A percentile compares a stretch with the other conserved stretches of the same genome.
Evolutionary conservation across 257 asterid genomes (phyloP).

Genomic region (Cynanchum wilfordii): DNA sequence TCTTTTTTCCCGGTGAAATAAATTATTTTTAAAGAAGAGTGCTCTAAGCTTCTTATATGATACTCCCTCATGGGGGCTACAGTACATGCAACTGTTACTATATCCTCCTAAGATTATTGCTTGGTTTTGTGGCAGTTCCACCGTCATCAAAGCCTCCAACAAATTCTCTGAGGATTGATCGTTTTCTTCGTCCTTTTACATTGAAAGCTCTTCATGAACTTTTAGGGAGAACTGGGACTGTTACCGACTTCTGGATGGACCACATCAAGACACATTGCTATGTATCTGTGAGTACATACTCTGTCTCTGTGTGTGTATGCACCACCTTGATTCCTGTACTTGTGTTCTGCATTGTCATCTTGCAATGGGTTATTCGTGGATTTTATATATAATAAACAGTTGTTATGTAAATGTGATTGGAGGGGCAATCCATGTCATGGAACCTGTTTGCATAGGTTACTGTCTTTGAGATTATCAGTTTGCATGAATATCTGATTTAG

Average conservation of each 20-base stretch:
- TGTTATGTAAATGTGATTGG: background rate
- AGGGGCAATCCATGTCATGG: background rate
- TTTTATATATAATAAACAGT: background rate
- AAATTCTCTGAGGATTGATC: conserved; percentile 71
- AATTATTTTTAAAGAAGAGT: background rate
- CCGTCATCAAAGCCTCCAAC: conserved; percentile 60
- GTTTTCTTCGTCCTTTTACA: conserved; percentile 84
- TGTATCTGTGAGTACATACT: conserved; percentile 54
- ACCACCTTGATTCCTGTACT: background rate
- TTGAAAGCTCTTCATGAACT: conserved; percentile 80
- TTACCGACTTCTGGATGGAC: conserved; percentile 86
- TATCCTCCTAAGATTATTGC: conserved; percentile 11
- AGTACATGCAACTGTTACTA: conserved; percentile 6
- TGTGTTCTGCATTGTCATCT: background rate
- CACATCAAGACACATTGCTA: conserved; percentile 87
- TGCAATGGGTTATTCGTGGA: background rate
- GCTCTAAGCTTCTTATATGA: background rate
- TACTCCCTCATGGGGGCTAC: conserved; percentile 1
- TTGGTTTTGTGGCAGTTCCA: conserved; percentile 51
- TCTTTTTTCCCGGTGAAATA: background rate
- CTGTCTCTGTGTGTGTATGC: conserved; percentile 1
- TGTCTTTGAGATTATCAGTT: background rate
- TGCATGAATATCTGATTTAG: conserved; percentile 1
- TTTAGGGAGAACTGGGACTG: conserved; percentile 67
- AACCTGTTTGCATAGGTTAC: background rate